phyloP scores from a whole-genome alignment of 2,329 filamentous ascomycete genomes.

The Alternaria viburni region DNA sequence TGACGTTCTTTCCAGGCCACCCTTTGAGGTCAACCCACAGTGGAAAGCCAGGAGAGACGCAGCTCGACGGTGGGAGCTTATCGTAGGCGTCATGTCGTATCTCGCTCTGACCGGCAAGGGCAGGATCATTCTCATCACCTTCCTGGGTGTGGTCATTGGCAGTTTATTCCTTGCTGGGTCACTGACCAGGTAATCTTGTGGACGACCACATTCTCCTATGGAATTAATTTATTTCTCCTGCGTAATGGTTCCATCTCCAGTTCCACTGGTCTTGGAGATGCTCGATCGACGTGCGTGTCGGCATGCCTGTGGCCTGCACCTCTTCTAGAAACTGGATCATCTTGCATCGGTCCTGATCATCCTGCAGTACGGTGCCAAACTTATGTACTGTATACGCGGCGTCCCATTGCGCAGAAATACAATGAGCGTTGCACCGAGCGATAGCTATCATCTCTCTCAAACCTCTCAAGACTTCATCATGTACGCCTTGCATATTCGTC shows the following conservation, averaged over 20 bases:
- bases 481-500: background rate
- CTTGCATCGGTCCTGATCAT: slow-evolving; percentile 14
- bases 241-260: slow-evolving; percentile 2
- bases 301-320: slow-evolving; percentile 20
- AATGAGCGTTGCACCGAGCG: slow-evolving; percentile 21
- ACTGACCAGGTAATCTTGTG: slow-evolving; percentile 19
- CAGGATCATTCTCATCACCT: slow-evolving; percentile 46
- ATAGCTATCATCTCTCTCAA: slow-evolving; percentile 25
- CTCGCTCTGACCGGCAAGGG: slow-evolving; percentile 58
- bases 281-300: slow-evolving; percentile 15
- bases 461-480: slow-evolving; percentile 7
- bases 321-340: slow-evolving; percentile 29
- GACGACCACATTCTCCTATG: background rate
- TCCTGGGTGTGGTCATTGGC: slow-evolving; percentile 34
- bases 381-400: slow-evolving; percentile 21
- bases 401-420: slow-evolving; percentile 12
- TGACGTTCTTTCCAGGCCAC: slow-evolving; percentile 55
- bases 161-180: slow-evolving; percentile 34
- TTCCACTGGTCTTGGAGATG: slow-evolving; percentile 19
- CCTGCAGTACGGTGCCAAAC: slow-evolving; percentile 13
- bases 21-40: slow-evolving; percentile 63
- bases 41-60: slow-evolving; percentile 62
- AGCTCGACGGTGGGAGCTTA: slow-evolving; percentile 65
- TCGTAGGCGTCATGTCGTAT: slow-evolving; percentile 65
- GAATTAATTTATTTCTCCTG: background rate